These are phyloP conservation scores for Talaromyces proteolyticus DNA, from an alignment of 495 filamentous ascomycete genomes.

Conservation along the genomic window DNA sequence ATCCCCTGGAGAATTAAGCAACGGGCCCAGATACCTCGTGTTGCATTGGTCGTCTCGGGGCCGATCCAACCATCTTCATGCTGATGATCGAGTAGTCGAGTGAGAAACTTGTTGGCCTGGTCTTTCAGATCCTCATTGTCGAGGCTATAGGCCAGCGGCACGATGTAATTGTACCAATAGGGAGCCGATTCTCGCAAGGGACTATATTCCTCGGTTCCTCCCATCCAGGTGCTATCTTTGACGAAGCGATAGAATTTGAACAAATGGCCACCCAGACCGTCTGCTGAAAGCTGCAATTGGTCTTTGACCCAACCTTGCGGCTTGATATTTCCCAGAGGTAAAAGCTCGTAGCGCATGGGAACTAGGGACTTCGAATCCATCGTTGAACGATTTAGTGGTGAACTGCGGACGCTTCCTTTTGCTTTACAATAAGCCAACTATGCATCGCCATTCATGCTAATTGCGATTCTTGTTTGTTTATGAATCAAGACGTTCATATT, in stretches of 20 bases:
- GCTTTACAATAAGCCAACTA: too few relatives aligned
- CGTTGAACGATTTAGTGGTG: too few relatives aligned
- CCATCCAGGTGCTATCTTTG: constrained; percentile 48
- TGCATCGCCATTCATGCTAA: too few relatives aligned
- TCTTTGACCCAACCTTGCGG: constrained; percentile 56
- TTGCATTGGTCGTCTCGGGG: not conserved
- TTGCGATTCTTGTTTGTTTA: too few relatives aligned
- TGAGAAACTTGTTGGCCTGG: constrained; percentile 41
- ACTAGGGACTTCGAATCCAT: too few relatives aligned
- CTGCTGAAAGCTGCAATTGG: constrained; percentile 42
- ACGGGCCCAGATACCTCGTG: constrained; percentile 30
- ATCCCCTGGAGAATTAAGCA: too few relatives aligned
- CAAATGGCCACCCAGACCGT: constrained; percentile 54
- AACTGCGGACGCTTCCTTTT: too few relatives aligned
- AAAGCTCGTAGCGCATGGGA: too few relatives aligned
- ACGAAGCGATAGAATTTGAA: constrained; percentile 55
- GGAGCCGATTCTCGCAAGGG: constrained; percentile 51
- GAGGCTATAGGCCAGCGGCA: constrained; percentile 53
- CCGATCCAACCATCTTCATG: constrained; percentile 48
- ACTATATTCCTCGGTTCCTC: constrained; percentile 51
- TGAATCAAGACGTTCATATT: too few relatives aligned
- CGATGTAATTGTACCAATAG: constrained; percentile 62
- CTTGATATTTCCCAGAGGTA: constrained; percentile 51
- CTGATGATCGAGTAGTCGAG: constrained; percentile 45
- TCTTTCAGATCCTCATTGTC: constrained; percentile 45